These are phyloP conservation scores for Leucosporidium creatinivorum DNA, from an alignment of 768 basidiomycete genomes.

Conservation along the genomic window DNA sequence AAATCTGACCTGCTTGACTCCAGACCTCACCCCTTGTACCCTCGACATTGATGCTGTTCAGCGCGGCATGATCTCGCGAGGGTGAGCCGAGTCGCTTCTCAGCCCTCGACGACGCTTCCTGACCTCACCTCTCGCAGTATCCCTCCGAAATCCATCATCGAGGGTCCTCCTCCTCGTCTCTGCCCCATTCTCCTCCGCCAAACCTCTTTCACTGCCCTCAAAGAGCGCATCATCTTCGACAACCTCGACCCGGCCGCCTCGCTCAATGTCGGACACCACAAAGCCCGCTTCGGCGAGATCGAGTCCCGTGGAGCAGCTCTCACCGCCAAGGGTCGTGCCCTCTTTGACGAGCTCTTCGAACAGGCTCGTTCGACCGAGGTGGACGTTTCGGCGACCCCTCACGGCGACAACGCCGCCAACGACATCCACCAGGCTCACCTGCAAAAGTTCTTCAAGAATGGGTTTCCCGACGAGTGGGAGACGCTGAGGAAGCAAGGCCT, in stretches of 20 bases:
- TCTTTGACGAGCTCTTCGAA: constrained; percentile 31
- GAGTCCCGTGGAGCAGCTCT: constrained; percentile 38
- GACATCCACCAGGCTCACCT: constrained; percentile 23
- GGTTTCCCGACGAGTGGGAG: constrained; percentile 37
- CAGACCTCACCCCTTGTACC: constrained; percentile 38
- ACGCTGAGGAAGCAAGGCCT: constrained; percentile 31
- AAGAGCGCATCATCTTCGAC: constrained; percentile 37
- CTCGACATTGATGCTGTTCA: constrained; percentile 40
- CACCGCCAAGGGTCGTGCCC: constrained; percentile 34
- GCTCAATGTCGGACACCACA: constrained; percentile 28
- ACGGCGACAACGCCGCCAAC: constrained; percentile 28
- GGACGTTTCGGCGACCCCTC: neutral
- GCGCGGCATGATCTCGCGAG: constrained; percentile 35
- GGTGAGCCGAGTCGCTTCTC: neutral
- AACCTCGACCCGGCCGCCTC: constrained; percentile 11
- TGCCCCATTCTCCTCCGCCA: constrained; percentile 39
- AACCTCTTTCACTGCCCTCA: constrained; percentile 39
- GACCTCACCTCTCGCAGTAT: constrained; percentile 10
- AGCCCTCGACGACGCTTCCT: too few relatives aligned
- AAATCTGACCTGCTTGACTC: neutral
- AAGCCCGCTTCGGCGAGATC: constrained; percentile 40
- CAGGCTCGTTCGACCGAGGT: constrained; percentile 2
- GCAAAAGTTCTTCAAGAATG: constrained; percentile 22
- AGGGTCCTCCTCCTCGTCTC: constrained; percentile 36
- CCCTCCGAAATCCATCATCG: constrained; percentile 39